Evolutionary conservation across 441 rosid genomes (phyloP), one percentile per base, ranked within the genome.

Genomic region (Populus tomentosa): DNA sequence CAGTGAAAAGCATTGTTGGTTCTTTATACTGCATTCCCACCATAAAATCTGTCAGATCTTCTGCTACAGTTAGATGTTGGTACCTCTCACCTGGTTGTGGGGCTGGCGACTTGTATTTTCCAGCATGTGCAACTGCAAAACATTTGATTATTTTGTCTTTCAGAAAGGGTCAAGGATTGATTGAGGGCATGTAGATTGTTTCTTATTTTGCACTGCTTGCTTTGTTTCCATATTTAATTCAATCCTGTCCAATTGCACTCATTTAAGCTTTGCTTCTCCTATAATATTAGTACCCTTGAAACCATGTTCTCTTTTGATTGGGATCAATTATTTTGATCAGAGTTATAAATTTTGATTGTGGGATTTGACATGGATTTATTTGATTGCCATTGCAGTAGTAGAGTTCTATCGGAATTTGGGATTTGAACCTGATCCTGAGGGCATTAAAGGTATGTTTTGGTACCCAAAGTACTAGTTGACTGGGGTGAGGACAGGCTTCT

Each of bases 401-500:
- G 99, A 92, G 63, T 95, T 95, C 88, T 95, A 95, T 84, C 91
- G 80, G 78, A 94, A 93, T 77, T 83, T 95, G 79, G 99, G 99
- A 21, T 95, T 95, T 78, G 91, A 95, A 76, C 90, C 98, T 53
- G 99, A 95, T 79, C 99, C 98, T 40, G 98, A 95, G 81, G 99
- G 98, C 83, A 90, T 95, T 80, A 95, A 95, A 79, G 98, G 99
- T 72, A 95, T 95, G 99, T 95, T 95, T 85, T 95, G 98, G 98
- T 85, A 89, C 87, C 97, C 97, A 35, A 91, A 88, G 82, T 89
- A 81, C 70, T 86, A 85, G 85, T 46, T 14, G 50, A 33, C 42
- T 69, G 8, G 26, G 28, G 33, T 4, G 13, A 53, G 66, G 61
- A 35, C 72, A 63, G 64, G 62, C 36, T 26, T 77, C 24, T 36